Evolutionary conservation across 1,139 yeast species (phyloP).

Genomic region (Zygoascus hellenicus): DNA sequence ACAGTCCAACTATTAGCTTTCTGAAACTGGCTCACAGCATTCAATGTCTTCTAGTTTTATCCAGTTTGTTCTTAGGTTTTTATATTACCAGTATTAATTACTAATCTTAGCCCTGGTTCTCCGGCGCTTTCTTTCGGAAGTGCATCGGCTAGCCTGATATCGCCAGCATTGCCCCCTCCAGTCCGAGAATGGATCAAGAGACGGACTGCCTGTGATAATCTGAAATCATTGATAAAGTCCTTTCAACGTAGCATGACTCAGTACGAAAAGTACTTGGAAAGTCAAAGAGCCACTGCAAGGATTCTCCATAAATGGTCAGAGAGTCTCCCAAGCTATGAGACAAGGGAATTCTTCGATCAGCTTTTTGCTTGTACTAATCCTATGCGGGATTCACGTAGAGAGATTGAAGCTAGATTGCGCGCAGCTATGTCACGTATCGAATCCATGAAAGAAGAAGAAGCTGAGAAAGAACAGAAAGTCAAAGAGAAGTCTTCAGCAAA

Average conservation of each 20-base stretch:
- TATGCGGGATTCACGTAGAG: constrained; percentile 13
- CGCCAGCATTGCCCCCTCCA: too few relatives aligned
- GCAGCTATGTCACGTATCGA: constrained; percentile 14
- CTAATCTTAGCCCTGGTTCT: too few relatives aligned
- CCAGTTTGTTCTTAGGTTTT: too few relatives aligned
- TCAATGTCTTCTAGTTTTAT: too few relatives aligned
- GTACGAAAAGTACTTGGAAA: constrained; percentile 15
- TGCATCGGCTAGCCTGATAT: too few relatives aligned
- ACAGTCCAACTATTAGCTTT: too few relatives aligned
- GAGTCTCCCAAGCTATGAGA: constrained; percentile 12
- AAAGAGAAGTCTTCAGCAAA: constrained; percentile 18
- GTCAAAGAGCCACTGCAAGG: constrained; percentile 13
- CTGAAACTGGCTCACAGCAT: too few relatives aligned
- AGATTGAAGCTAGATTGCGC: constrained; percentile 12
- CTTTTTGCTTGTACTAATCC: constrained; percentile 9
- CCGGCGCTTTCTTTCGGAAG: too few relatives aligned
- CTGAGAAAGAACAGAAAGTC: constrained; percentile 13
- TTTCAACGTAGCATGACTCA: constrained; percentile 16
- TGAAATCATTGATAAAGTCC: constrained; percentile 15
- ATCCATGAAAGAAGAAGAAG: constrained; percentile 19
- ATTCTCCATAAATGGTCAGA: constrained; percentile 17
- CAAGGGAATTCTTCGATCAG: constrained; percentile 12
- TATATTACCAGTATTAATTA: too few relatives aligned
- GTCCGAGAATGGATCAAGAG: constrained; percentile 1
- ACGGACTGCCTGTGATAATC: constrained; percentile 5